phyloP scores from a whole-genome alignment of 1,139 yeast genomes.

The Candida buenavistaensis region DNA sequence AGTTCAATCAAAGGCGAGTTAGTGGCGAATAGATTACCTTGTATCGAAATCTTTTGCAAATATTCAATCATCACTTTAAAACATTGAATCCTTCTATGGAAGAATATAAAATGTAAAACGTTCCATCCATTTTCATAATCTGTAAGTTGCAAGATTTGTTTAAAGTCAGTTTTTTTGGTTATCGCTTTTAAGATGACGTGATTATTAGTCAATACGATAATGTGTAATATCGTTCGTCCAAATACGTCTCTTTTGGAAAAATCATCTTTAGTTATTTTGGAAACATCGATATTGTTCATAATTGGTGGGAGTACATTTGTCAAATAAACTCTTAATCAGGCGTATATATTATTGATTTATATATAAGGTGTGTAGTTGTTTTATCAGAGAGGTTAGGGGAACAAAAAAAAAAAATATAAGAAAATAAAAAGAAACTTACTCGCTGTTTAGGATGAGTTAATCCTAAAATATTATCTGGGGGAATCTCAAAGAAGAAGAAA shows the following conservation, averaged over 20 bases:
- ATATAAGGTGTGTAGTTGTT: too few relatives aligned
- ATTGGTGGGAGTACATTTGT: slow-evolving; percentile 9
- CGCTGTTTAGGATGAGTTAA: too few relatives aligned
- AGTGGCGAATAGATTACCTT: slow-evolving; percentile 17
- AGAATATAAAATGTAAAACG: slow-evolving; percentile 69
- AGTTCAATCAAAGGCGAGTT: slow-evolving; percentile 34
- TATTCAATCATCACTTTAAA: slow-evolving; percentile 50
- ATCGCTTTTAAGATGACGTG: slow-evolving; percentile 46
- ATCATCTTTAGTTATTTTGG: slow-evolving; percentile 36
- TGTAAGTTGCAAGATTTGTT: slow-evolving; percentile 35
- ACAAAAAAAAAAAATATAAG: too few relatives aligned
- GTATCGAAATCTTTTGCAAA: slow-evolving; percentile 20
- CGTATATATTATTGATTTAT: too few relatives aligned
- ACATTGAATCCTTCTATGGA: slow-evolving; percentile 57
- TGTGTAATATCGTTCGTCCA: slow-evolving; percentile 70
- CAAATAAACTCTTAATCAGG: too few relatives aligned
- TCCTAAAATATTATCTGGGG: too few relatives aligned
- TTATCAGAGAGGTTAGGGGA: too few relatives aligned
- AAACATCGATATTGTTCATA: slow-evolving; percentile 15
- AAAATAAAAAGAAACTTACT: too few relatives aligned
- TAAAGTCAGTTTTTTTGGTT: slow-evolving; percentile 45
- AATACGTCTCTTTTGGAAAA: slow-evolving; percentile 61
- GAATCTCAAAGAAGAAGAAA: not conserved
- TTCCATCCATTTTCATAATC: slow-evolving; percentile 88
- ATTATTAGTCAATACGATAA: slow-evolving; percentile 54